These are phyloP conservation scores for Mrakia frigida DNA, from an alignment of 768 basidiomycete species.

Conservation along the genomic window DNA sequence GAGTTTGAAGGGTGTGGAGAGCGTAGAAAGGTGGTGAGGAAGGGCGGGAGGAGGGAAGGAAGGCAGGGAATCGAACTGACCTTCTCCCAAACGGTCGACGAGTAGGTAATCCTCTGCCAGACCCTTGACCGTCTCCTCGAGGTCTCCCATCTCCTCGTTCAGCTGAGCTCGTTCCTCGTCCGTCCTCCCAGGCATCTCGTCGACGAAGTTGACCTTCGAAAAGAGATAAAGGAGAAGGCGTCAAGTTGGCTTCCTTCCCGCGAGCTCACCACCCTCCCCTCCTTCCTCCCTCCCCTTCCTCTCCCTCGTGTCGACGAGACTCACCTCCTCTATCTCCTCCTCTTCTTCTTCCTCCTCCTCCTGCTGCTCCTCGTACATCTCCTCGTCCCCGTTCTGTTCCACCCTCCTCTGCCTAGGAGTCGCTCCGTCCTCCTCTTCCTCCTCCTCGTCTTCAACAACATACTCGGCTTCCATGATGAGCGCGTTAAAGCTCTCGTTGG, in stretches of 20 bases:
- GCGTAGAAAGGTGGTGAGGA: neutral
- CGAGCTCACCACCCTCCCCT: neutral
- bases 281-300: slow-evolving; percentile 2
- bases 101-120: slow-evolving; percentile 66
- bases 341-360: slow-evolving; percentile 44
- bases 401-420: neutral
- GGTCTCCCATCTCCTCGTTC: slow-evolving; percentile 65
- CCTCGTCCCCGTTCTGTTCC: neutral
- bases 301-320: neutral
- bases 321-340: slow-evolving; percentile 40
- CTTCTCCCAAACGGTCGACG: slow-evolving; percentile 84
- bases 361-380: slow-evolving; percentile 46
- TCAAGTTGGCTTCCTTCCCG: neutral
- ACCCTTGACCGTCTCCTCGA: slow-evolving; percentile 62
- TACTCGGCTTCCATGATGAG: neutral
- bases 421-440: neutral
- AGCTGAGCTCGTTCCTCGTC: slow-evolving; percentile 69
- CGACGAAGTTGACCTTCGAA: slow-evolving; percentile 19
- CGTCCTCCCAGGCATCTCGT: slow-evolving; percentile 42
- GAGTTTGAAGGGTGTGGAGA: neutral
- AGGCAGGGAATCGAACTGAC: slow-evolving; percentile 38
- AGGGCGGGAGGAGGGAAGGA: neutral
- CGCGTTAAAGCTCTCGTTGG: slow-evolving; percentile 11
- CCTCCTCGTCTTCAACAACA: neutral
- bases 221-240: neutral